A percentile compares a stretch with the other conserved stretches of the same genome.
phyloP scores from a whole-genome alignment of 176 grass and related monocot species.

The Metroxylon sagu region DNA sequence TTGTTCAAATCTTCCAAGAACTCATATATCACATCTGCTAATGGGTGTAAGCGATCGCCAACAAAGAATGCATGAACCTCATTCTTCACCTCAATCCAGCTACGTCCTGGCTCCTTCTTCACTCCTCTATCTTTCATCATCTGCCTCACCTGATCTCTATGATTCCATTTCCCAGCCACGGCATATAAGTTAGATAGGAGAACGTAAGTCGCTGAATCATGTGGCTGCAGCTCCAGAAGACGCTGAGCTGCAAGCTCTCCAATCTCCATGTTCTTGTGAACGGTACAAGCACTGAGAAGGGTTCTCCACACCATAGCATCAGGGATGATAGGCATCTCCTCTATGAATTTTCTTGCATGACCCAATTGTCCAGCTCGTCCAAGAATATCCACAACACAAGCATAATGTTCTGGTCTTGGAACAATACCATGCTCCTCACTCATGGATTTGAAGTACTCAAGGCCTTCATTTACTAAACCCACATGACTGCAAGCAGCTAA shows the following conservation, averaged over 20 bases:
- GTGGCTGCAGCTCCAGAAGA: conserved; percentile 57
- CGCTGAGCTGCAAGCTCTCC: conserved; percentile 55
- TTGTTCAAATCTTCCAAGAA: conserved; percentile 39
- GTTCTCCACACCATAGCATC: conserved; percentile 75
- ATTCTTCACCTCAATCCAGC: conserved; percentile 39
- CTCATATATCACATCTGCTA: conserved; percentile 37
- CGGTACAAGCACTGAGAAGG: conserved; percentile 33
- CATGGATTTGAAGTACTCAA: conserved; percentile 58
- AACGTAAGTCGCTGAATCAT: conserved; percentile 32
- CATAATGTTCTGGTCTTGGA: conserved; percentile 58
- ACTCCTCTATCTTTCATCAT: conserved; percentile 64
- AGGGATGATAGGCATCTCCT: conserved; percentile 52
- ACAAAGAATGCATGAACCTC: conserved; percentile 58
- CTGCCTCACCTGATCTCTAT: conserved; percentile 64
- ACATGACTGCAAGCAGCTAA: conserved; percentile 77
- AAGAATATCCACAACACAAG: conserved; percentile 71
- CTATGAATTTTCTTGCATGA: conserved; percentile 49
- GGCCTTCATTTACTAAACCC: conserved; percentile 56
- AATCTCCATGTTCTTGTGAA: conserved; percentile 57
- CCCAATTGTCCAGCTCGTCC: conserved; percentile 56
- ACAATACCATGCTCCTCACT: conserved; percentile 25
- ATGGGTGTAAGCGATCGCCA: conserved; percentile 45
- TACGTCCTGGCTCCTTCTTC: conserved; percentile 56
- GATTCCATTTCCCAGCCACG: conserved; percentile 47
- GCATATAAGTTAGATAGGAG: conserved; percentile 73